These are phyloP conservation scores for Pogostemon cablin DNA, from an alignment of 257 asterid species.

Conservation along the genomic window DNA sequence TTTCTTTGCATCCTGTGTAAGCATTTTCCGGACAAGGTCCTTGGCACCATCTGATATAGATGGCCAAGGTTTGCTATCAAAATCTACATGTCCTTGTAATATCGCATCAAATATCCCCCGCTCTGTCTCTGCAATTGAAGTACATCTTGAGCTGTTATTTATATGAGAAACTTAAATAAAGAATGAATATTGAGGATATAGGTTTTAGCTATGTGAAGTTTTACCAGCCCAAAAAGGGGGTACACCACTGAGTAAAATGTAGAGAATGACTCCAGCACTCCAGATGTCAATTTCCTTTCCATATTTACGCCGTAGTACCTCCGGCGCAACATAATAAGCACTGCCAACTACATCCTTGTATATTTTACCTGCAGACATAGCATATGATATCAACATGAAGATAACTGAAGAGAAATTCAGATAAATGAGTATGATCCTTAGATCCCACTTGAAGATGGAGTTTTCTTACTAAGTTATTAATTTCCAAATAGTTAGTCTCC, in stretches of 20 bases:
- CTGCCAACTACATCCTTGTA: constrained; percentile 84
- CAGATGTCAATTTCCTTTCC: constrained; percentile 83
- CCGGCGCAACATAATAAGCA: constrained; percentile 91
- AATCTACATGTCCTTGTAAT: constrained; percentile 63
- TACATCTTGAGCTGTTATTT: constrained; percentile 6
- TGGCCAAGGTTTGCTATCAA: constrained; percentile 74
- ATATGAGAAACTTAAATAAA: constrained; percentile 8
- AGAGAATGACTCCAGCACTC: constrained; percentile 91
- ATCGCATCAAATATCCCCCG: constrained; percentile 73
- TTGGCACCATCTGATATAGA: constrained; percentile 71
- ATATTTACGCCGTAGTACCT: constrained; percentile 66
- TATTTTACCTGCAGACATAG: constrained; percentile 55
- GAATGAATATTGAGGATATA: neutral
- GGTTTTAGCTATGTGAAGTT: constrained; percentile 4
- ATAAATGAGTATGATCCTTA: neutral
- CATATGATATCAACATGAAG: neutral
- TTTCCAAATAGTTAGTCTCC: neutral
- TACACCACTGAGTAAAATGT: constrained; percentile 81
- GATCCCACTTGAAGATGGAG: neutral
- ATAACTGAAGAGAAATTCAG: neutral
- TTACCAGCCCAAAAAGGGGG: constrained; percentile 92
- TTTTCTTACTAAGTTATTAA: neutral
- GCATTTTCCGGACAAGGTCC: constrained; percentile 79
- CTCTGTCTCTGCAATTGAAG: constrained; percentile 58
- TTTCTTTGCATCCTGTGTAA: constrained; percentile 57